A percentile compares a stretch with the other conserved stretches of the same genome.
phyloP scores from a whole-genome alignment of 768 basidiomycete genomes.

The Nidularia sp. region DNA sequence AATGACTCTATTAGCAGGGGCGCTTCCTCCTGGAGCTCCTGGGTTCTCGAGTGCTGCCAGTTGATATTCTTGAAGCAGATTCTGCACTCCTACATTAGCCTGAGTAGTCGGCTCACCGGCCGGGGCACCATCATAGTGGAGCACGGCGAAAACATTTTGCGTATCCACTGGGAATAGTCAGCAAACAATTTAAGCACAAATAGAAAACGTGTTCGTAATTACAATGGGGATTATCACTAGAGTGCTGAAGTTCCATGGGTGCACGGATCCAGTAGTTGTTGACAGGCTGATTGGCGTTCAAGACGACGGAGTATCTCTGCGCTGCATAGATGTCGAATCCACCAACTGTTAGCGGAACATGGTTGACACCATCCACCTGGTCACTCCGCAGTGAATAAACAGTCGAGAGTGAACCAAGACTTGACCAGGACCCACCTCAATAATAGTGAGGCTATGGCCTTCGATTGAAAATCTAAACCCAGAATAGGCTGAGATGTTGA shows the following conservation, averaged over 20 bases:
- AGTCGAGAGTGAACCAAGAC: slow-evolving; percentile 6
- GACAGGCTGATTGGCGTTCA: slow-evolving; percentile 10
- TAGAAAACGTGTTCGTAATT: not conserved
- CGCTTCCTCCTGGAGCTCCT: slow-evolving; percentile 10
- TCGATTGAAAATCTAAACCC: slow-evolving; percentile 19
- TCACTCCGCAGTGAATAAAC: no score
- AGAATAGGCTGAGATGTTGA: slow-evolving; percentile 30
- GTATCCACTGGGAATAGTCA: slow-evolving; percentile 16
- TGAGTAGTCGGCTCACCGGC: slow-evolving; percentile 22
- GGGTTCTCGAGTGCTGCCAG: slow-evolving; percentile 8
- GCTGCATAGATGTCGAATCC: slow-evolving; percentile 19
- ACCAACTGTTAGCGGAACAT: slow-evolving; percentile 21
- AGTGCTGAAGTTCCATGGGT: slow-evolving; percentile 23
- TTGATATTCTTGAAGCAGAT: slow-evolving; percentile 4
- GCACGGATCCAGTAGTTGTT: slow-evolving; percentile 38
- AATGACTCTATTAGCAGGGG: slow-evolving; percentile 8
- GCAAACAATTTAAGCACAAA: not conserved
- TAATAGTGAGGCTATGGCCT: slow-evolving; percentile 17
- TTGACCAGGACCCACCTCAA: slow-evolving; percentile 22
- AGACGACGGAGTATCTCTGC: slow-evolving; percentile 20
- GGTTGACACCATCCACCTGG: slow-evolving; percentile 27
- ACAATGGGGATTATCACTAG: slow-evolving; percentile 9
- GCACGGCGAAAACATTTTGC: slow-evolving; percentile 31
- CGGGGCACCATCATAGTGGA: slow-evolving; percentile 37
- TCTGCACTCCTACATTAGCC: slow-evolving; percentile 1